Percentiles rank a stretch among this genome's conserved stretches.
These are phyloP conservation scores for Odontarrhena argentea DNA, from an alignment of 345 rosid genomes.

Conservation along the genomic window DNA sequence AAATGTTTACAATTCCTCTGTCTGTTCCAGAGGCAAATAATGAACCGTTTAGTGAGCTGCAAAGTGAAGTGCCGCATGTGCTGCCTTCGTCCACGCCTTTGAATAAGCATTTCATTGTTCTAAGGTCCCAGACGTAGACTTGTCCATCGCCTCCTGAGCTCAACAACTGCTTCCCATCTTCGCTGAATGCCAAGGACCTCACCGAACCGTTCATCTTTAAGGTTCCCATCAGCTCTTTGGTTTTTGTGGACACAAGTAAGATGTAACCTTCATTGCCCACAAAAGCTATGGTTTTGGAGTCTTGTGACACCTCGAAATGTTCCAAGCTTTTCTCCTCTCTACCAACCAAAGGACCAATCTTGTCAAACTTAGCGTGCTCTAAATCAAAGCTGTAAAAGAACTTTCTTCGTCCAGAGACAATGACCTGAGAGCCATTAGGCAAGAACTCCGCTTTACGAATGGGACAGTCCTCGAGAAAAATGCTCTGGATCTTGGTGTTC, in stretches of 20 bases:
- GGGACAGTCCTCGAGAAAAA: slow-evolving; percentile 85
- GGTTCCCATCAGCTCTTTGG: slow-evolving; percentile 81
- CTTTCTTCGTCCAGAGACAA: slow-evolving; percentile 89
- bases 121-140: slow-evolving; percentile 87
- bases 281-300: slow-evolving; percentile 76
- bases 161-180: slow-evolving; percentile 65
- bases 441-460: slow-evolving; percentile 76
- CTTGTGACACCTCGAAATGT: slow-evolving; percentile 80
- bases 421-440: slow-evolving; percentile 90
- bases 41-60: slow-evolving; percentile 59
- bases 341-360: slow-evolving; percentile 87
- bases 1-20: slow-evolving; percentile 83
- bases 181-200: slow-evolving; percentile 72
- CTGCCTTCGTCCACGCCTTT: slow-evolving; percentile 91
- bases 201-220: slow-evolving; percentile 92
- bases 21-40: slow-evolving; percentile 87
- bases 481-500: slow-evolving; percentile 82
- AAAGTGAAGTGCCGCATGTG: slow-evolving; percentile 67
- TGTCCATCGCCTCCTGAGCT: slow-evolving; percentile 95
- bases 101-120: slow-evolving; percentile 76
- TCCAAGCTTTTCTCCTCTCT: slow-evolving; percentile 98
- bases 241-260: slow-evolving; percentile 76
- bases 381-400: slow-evolving; percentile 91
- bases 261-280: slow-evolving; percentile 88
- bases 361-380: slow-evolving; percentile 73